phyloP scores from a whole-genome alignment of 2,329 filamentous ascomycete species.

The Aspergillus sp. region DNA sequence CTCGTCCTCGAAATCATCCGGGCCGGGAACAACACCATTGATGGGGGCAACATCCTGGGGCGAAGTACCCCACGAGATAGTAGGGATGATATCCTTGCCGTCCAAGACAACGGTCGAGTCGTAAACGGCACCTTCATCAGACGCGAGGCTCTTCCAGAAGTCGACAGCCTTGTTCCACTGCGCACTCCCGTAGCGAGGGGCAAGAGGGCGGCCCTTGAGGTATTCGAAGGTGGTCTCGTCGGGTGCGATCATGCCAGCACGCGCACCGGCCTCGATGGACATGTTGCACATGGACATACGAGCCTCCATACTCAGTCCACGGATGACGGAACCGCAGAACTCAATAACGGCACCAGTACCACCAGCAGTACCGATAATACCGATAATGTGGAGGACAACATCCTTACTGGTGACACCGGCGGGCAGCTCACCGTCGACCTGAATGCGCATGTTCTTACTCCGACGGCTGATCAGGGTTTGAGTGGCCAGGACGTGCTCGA shows the following conservation, averaged over 20 bases:
- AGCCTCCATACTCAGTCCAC: conserved; percentile 86
- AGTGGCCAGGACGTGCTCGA: conserved; percentile 95
- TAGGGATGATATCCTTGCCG: conserved; percentile 87
- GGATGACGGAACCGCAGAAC: conserved; percentile 93
- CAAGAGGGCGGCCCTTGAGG: conserved; percentile 83
- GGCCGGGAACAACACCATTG: conserved; percentile 82
- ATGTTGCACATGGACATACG: conserved; percentile 99
- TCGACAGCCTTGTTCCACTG: conserved; percentile 85
- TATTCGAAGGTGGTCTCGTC: conserved; percentile 94
- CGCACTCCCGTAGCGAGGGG: conserved; percentile 74
- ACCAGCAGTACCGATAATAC: conserved; percentile 88
- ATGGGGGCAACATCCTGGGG: conserved; percentile 96
- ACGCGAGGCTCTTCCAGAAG: conserved; percentile 84
- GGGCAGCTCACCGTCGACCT: conserved; percentile 84
- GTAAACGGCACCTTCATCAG: conserved; percentile 83
- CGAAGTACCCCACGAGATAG: conserved; percentile 93
- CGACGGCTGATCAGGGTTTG: conserved; percentile 91
- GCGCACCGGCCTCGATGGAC: conserved; percentile 93
- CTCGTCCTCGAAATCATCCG: conserved; percentile 77
- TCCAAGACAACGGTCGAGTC: conserved; percentile 88
- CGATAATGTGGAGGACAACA: conserved; percentile 87
- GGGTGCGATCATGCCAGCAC: conserved; percentile 94
- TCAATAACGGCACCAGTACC: conserved; percentile 94
- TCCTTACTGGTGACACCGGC: conserved; percentile 96
- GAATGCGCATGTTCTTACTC: conserved; percentile 98